Evolutionary conservation across 2,329 filamentous ascomycete genomes (phyloP), one percentile per base, ranked within the genome.

Genomic region (Chrysosporium keratinophilum): DNA sequence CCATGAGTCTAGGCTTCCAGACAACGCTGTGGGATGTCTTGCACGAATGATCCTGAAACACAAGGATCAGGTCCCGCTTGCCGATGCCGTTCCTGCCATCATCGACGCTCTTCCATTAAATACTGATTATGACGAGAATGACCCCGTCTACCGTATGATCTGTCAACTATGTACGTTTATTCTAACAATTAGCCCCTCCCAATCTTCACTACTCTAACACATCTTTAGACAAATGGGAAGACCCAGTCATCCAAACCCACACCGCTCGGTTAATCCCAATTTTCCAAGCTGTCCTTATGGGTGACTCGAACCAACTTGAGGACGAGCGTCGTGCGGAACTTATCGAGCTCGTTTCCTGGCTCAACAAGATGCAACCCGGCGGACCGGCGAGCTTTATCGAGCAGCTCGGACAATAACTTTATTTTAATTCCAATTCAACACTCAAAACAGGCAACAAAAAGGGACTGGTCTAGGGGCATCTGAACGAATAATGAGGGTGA

Each of bases 41-140:
- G 85, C 83, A 66, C 85, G 93, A 59, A 90, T 98, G 85, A 95
- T 97, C 70, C 80, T 87, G 67, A 86, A 86, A 64, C 84, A 95
- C 71, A 84, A 87, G n/a, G 83, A 91, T 61, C 81, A 80, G 61
- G 83, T 94, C 9, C 89, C 91, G 15, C 78, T 95, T 51, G 73
- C 78, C 39, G 83, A 95, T 56, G 87, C 95, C 17, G 79, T 98
- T 1, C 90, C 91, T 23, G 82, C 82, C 0, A 74, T 97, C 28
- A 79, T 94, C 54, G 79, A 80, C 57, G 79, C 90, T 28, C 79
- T 97, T 37, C 93, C 93, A 9, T 77, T 97, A 58, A 87, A 87
- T 70, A 90, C 95, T 67, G 93, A 97, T 69, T 97, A 81, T 63
- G 89, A 96, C 71, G 93, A 97, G 80, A 97, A 98, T 73, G 87